Percentiles rank a stretch among this genome's conserved stretches.
These are phyloP conservation scores for Rhizoclosmatium globosum DNA, from an alignment of 192 early-diverging fungal species.

Conservation along the genomic window DNA sequence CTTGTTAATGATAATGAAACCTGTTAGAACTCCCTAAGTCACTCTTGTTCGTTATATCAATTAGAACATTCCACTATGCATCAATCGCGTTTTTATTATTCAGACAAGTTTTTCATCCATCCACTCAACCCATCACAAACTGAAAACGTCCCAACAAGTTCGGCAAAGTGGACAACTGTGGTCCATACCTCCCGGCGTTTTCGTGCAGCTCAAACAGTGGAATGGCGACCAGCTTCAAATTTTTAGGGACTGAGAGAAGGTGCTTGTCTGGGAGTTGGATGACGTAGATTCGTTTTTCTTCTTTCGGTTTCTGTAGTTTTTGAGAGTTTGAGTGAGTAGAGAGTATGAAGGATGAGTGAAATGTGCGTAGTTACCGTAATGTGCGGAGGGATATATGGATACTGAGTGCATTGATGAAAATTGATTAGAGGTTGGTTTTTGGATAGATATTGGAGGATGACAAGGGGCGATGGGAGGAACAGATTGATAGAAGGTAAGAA, in stretches of 20 bases:
- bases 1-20: no score
- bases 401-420: slow-evolving; percentile 50
- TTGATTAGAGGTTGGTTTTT: background rate
- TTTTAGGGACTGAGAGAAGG: slow-evolving; percentile 70
- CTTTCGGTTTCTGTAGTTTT: slow-evolving; percentile 68
- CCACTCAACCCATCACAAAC: slow-evolving; percentile 34
- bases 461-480: background rate
- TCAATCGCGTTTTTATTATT: no score
- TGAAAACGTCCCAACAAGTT: slow-evolving; percentile 64
- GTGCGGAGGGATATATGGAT: slow-evolving; percentile 82
- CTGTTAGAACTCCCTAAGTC: no score
- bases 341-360: background rate
- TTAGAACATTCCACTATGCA: no score
- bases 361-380: slow-evolving; percentile 58
- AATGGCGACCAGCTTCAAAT: slow-evolving; percentile 81
- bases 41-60: no score
- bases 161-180: slow-evolving; percentile 72
- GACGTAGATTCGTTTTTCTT: slow-evolving; percentile 76
- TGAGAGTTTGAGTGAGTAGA: background rate
- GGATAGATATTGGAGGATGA: background rate
- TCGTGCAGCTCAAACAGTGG: slow-evolving; percentile 84
- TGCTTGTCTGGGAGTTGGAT: slow-evolving; percentile 78
- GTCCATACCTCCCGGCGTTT: slow-evolving; percentile 78
- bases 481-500: background rate
- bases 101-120: no score